Conservation (phyloP, 2,329 filamentous ascomycete species). For the Sarocladium brachiariae region DNA sequence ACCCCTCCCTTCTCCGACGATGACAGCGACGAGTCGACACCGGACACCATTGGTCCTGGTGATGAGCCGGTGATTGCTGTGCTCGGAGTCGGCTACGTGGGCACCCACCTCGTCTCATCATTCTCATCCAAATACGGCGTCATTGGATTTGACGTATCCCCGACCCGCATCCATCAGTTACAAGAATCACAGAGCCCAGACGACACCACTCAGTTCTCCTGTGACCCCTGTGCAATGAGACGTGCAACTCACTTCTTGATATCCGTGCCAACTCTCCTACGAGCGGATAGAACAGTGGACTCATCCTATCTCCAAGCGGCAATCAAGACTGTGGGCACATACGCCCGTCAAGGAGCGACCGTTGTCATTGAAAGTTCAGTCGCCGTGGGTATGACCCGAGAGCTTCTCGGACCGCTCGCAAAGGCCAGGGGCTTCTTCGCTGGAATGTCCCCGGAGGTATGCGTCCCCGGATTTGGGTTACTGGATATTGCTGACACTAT, state of each 20-base stretch:
- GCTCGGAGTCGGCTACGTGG: conserved; percentile 47
- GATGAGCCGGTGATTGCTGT: conserved; percentile 35
- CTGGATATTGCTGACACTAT: background rate
- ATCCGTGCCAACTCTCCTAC: conserved; percentile 44
- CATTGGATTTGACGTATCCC: conserved; percentile 42
- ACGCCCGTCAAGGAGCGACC: conserved; percentile 36
- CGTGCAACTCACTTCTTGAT: conserved; percentile 46
- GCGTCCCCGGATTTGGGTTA: background rate
- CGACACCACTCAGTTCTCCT: conserved; percentile 30
- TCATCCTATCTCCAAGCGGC: conserved; percentile 39
- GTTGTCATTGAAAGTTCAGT: conserved; percentile 49
- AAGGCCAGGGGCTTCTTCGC: conserved; percentile 33
- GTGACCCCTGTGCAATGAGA: conserved; percentile 28
- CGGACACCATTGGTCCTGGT: conserved; percentile 12
- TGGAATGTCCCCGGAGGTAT: conserved; percentile 42
- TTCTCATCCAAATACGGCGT: conserved; percentile 35
- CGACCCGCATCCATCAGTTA: conserved; percentile 29
- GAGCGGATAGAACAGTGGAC: conserved; percentile 39
- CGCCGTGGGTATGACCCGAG: conserved; percentile 46
- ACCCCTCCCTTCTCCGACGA: conserved; percentile 11
- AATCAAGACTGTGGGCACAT: conserved; percentile 30
- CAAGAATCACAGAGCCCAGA: conserved; percentile 20
- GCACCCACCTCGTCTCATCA: conserved; percentile 37
- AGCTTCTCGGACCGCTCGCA: conserved; percentile 39
- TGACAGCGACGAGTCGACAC: conserved; percentile 3